Percentiles rank a stretch among this genome's conserved stretches.
These are phyloP conservation scores for Dissophora ornata DNA, from an alignment of 192 early-diverging fungal genomes.

Conservation along the genomic window DNA sequence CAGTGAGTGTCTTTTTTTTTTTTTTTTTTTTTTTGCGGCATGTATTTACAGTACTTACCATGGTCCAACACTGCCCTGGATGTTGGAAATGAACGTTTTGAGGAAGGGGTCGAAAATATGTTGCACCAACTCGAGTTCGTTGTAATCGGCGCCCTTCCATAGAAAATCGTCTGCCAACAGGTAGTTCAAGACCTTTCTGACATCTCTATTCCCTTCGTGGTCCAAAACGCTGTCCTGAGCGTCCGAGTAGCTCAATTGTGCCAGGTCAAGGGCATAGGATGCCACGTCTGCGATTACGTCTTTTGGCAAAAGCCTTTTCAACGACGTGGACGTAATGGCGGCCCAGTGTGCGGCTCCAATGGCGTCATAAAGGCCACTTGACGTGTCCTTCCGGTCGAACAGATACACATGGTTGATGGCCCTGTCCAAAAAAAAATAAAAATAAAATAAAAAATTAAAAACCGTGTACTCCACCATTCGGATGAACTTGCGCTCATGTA, in stretches of 20 bases:
- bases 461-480: slow-evolving; percentile 3
- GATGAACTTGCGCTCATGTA: slow-evolving; percentile 1
- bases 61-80: slow-evolving; percentile 15
- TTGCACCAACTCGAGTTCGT: slow-evolving; percentile 22
- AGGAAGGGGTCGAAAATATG: slow-evolving; percentile 21
- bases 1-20: slow-evolving; percentile 1
- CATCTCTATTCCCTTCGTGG: slow-evolving; percentile 6
- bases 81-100: slow-evolving; percentile 28
- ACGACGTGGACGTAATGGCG: slow-evolving; percentile 14
- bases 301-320: slow-evolving; percentile 12
- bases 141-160: slow-evolving; percentile 16
- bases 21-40: slow-evolving; percentile 5
- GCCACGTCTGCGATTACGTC: slow-evolving; percentile 9
- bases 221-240: slow-evolving; percentile 24
- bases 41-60: slow-evolving; percentile 9
- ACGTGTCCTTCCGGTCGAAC: slow-evolving; percentile 13
- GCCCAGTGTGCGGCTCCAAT: slow-evolving; percentile 18
- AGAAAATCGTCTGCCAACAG: slow-evolving; percentile 17
- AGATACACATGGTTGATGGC: slow-evolving; percentile 29
- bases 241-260: slow-evolving; percentile 15
- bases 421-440: slow-evolving; percentile 14
- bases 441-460: neutral
- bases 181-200: slow-evolving; percentile 23
- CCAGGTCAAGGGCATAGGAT: slow-evolving; percentile 18
- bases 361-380: slow-evolving; percentile 17